A percentile compares a stretch with the other conserved stretches of the same genome.
phyloP scores from a whole-genome alignment of 1,284 basidiomycete species.

The Trichosporon faecale region DNA sequence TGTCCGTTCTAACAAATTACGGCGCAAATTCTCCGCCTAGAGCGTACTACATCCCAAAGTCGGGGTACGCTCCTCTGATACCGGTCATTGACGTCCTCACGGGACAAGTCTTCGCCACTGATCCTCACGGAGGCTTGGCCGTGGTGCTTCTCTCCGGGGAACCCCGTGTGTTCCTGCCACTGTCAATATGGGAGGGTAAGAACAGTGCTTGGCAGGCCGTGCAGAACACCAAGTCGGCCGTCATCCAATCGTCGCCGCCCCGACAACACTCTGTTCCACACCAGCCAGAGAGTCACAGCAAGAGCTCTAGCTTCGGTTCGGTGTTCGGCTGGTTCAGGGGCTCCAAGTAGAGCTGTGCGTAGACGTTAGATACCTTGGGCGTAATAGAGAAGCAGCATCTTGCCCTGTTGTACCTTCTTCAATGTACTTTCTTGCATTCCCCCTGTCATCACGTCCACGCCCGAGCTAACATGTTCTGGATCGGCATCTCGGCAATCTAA shows the following conservation, averaged over 20 bases:
- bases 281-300: slow-evolving; percentile 12
- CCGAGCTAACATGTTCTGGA: background rate
- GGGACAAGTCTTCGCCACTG: slow-evolving; percentile 57
- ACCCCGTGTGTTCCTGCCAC: slow-evolving; percentile 45
- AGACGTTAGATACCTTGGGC: background rate
- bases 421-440: background rate
- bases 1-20: slow-evolving; percentile 64
- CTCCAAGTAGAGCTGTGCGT: slow-evolving; percentile 12
- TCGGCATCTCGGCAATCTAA: background rate
- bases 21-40: slow-evolving; percentile 55
- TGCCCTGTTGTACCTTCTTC: background rate
- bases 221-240: background rate
- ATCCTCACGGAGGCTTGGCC: slow-evolving; percentile 53
- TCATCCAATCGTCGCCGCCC: background rate
- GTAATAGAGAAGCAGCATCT: background rate
- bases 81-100: slow-evolving; percentile 63
- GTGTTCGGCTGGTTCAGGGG: slow-evolving; percentile 22
- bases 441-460: background rate
- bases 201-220: slow-evolving; percentile 19
- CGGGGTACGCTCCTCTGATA: slow-evolving; percentile 56
- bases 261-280: background rate
- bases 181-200: slow-evolving; percentile 26
- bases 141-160: slow-evolving; percentile 40
- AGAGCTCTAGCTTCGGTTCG: slow-evolving; percentile 19
- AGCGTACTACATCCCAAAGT: slow-evolving; percentile 36